Base-by-base conservation (phyloP, 1,139 yeast species). In the Candida sp. region DNA sequence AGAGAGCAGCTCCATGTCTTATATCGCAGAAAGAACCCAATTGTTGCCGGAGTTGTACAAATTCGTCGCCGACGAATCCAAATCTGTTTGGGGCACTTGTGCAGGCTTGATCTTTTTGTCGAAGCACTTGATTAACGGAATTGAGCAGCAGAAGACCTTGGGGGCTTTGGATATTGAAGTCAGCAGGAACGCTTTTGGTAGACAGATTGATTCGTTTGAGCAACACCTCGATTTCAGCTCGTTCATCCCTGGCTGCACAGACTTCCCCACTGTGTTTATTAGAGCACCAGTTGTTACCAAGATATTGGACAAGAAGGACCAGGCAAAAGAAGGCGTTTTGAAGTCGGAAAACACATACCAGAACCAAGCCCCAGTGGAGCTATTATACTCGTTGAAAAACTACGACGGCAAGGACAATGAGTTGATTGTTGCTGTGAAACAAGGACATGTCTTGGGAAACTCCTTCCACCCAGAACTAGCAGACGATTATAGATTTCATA, bases 1-100 rank as follows among this genome's bases (percentile, higher is more conserved):
- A 12, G 96, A 90, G 66, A 85, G 91, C 48, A 89, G 96, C 0
- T 69, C 92, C 7, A 89, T 90, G 55, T 85, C 93, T 1, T 72
- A 87, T 40, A 83, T 89, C 41, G 89, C 96, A 1, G 86, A 87
- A 63, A 70, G 92, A 51, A 80, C 86, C 0, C 80, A 80, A 1
- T 64, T 90, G 60, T 68, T 86, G 17, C 76, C 77, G 33, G 88
- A 88, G 4, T 69, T 90, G 49, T 69, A 77, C 47, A 66, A 72
- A 7, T 85, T 78, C 63, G 83, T 86, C 32, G 78, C 77, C 47
- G 69, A 75, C 22, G 70, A 69, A 25, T 44, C 57, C 3, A 81
- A 80, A 58, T 85, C 90, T 1, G 78, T 85, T 30, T 90, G 96
- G 96, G 96, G 96, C 0, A 90, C 96, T 1, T 90, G 96, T 68